phyloP scores from a whole-genome alignment of 768 basidiomycete genomes.

The Astraeus odoratus region DNA sequence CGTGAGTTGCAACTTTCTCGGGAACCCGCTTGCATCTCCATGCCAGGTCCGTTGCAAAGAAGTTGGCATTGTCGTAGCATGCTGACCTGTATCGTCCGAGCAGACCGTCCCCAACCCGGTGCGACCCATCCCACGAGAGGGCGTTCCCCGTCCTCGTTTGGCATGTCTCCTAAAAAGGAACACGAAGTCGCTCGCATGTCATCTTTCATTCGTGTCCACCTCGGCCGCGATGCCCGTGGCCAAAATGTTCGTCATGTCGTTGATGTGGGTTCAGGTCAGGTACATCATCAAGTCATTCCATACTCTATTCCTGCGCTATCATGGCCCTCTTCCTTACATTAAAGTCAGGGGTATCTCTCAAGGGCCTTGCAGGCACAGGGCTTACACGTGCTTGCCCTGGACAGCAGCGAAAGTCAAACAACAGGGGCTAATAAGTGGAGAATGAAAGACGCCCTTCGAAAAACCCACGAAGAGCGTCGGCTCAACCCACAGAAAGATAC shows the following conservation, averaged over 20 bases:
- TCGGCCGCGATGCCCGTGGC: slow-evolving; percentile 17
- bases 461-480: slow-evolving; percentile 8
- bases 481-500: slow-evolving; percentile 1
- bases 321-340: background rate
- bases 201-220: slow-evolving; percentile 39
- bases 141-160: slow-evolving; percentile 19
- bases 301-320: background rate
- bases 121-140: background rate
- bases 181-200: slow-evolving; percentile 68
- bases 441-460: slow-evolving; percentile 16
- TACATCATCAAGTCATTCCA: slow-evolving; percentile 20
- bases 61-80: slow-evolving; percentile 5
- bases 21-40: slow-evolving; percentile 5
- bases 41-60: slow-evolving; percentile 8
- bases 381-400: slow-evolving; percentile 58
- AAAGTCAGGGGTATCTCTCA: slow-evolving; percentile 54
- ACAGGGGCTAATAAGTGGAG: slow-evolving; percentile 48
- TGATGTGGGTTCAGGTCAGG: slow-evolving; percentile 72
- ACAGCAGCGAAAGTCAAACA: slow-evolving; percentile 53
- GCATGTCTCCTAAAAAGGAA: slow-evolving; percentile 72
- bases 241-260: slow-evolving; percentile 41
- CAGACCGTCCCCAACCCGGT: background rate
- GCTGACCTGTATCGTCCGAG: background rate
- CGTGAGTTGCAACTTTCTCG: slow-evolving; percentile 23
- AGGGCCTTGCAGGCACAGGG: slow-evolving; percentile 34